Evolutionary conservation across 1,284 basidiomycete genomes (phyloP).

Genomic region (Apiotrichum brassicae): DNA sequence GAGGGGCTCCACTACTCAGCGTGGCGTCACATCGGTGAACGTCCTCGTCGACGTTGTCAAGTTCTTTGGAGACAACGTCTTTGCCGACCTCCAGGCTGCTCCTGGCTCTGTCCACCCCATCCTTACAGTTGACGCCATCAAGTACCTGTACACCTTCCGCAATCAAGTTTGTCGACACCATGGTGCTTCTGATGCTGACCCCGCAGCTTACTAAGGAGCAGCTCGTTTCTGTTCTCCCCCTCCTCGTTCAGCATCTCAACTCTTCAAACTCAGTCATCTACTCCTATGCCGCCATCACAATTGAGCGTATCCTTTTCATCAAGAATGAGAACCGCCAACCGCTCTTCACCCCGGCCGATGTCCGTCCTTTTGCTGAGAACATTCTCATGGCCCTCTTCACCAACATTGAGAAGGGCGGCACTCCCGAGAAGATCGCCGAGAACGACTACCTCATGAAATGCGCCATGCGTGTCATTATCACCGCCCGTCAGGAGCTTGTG

Average conservation of each 20-base stretch:
- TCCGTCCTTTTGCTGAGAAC: slow-evolving; percentile 70
- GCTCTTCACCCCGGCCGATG: slow-evolving; percentile 74
- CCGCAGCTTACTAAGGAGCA: slow-evolving; percentile 85
- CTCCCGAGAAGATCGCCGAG: slow-evolving; percentile 90
- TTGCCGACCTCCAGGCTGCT: slow-evolving; percentile 73
- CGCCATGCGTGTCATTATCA: slow-evolving; percentile 88
- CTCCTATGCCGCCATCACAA: slow-evolving; percentile 57
- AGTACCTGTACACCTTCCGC: slow-evolving; percentile 87
- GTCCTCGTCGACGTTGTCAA: slow-evolving; percentile 86
- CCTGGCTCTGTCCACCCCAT: slow-evolving; percentile 72
- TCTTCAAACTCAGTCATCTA: slow-evolving; percentile 76
- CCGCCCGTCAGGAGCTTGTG: slow-evolving; percentile 69
- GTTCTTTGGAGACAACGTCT: slow-evolving; percentile 91
- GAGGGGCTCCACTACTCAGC: slow-evolving; percentile 73
- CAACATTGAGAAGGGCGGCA: slow-evolving; percentile 74
- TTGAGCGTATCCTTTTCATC: slow-evolving; percentile 82
- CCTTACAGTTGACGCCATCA: slow-evolving; percentile 91
- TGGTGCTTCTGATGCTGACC: neutral
- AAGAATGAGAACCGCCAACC: slow-evolving; percentile 62
- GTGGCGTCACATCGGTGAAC: slow-evolving; percentile 90
- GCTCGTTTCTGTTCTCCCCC: slow-evolving; percentile 80
- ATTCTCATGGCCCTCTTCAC: slow-evolving; percentile 70
- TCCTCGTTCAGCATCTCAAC: slow-evolving; percentile 76
- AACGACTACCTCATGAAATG: slow-evolving; percentile 99
- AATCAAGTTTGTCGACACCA: slow-evolving; percentile 62